Conservation (phyloP, 176 grass and related monocot species). For the Carex kokanica region DNA sequence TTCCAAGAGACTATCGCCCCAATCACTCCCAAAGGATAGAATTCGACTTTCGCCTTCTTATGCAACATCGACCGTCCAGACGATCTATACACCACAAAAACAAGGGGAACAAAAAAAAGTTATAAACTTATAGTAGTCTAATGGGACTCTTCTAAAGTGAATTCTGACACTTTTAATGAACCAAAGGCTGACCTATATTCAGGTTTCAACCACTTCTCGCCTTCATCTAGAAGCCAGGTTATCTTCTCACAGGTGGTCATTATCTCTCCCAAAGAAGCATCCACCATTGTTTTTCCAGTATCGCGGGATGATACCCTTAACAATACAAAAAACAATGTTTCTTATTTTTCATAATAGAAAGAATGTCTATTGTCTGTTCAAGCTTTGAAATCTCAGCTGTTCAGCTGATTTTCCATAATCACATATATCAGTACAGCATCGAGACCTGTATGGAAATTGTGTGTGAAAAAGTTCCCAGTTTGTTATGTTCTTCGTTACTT, state of each 20-base stretch:
- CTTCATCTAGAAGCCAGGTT: conserved; percentile 96
- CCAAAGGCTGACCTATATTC: conserved; percentile 77
- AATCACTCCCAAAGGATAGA: conserved; percentile 89
- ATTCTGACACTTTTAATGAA: background rate
- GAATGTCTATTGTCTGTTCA: background rate
- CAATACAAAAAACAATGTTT: background rate
- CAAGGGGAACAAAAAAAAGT: background rate
- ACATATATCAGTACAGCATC: background rate
- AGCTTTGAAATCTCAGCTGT: background rate
- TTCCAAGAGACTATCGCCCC: conserved; percentile 99
- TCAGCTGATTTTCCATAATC: conserved; percentile 3
- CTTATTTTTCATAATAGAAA: background rate
- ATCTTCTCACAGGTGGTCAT: conserved; percentile 99
- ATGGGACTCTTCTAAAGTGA: background rate
- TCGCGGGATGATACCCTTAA: conserved; percentile 84
- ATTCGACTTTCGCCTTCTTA: conserved; percentile 93
- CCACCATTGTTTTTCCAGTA: conserved; percentile 98
- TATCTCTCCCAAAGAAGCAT: conserved; percentile 96
- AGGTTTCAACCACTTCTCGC: conserved; percentile 98
- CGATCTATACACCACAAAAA: conserved; percentile 36
- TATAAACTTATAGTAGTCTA: background rate
- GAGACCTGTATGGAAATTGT: background rate
- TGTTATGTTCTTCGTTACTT: background rate
- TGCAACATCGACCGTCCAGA: conserved; percentile 91
- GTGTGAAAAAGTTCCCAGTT: background rate